Base-by-base conservation (phyloP, 2,329 filamentous ascomycete species). In the Trichophyton simii region DNA sequence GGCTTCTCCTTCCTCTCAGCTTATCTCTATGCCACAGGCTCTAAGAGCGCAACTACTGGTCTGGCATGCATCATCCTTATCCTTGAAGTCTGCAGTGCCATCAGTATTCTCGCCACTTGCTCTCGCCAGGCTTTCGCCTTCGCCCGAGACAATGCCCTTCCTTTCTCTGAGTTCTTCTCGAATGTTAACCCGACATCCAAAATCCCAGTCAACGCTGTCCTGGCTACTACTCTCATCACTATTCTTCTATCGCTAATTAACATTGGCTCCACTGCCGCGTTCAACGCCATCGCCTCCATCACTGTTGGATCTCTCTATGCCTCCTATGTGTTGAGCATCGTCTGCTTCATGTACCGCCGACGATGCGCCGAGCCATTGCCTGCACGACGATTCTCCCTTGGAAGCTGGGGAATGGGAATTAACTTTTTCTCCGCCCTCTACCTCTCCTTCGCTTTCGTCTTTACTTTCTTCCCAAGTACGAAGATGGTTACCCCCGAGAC, bases 141-240 rank as follows among this genome's bases (percentile, higher is more conserved):
- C 65, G 80, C 82, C 0, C 76, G 82, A 20, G 80, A 84, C 66
- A 71, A 76, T 25, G 82, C 82, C 0, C 78, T 79, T 0, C 82
- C 82, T 0, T 83, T 80, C 66, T 72, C 74, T 9, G 42, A 62
- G 1, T 75, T 74, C 69, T 66, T 85, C 63, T 71, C 15, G 28
- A 54, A 36, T 8, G 71, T 68, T 22, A 63, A 63, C 28, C 65
- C 65, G 13, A 46, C 41, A 5, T 64, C 60, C 38, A 65, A 67
- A 15, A 66, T 69, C 46, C 67, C 68, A 28, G 52, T 69, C 57
- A 67, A 66, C 48, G 59, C 68, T 8, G 62, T 75, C 13, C 59
- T 72, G 4, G 68, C 68, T 15, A 70, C 68, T 13, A 66, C 66
- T 3, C 57, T 71, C 3, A 60, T 66, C 52, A 68, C 69, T 50